Evolutionary conservation across 192 early-diverging fungal species (phyloP).

Genomic region (Haplosporangium gracile): DNA sequence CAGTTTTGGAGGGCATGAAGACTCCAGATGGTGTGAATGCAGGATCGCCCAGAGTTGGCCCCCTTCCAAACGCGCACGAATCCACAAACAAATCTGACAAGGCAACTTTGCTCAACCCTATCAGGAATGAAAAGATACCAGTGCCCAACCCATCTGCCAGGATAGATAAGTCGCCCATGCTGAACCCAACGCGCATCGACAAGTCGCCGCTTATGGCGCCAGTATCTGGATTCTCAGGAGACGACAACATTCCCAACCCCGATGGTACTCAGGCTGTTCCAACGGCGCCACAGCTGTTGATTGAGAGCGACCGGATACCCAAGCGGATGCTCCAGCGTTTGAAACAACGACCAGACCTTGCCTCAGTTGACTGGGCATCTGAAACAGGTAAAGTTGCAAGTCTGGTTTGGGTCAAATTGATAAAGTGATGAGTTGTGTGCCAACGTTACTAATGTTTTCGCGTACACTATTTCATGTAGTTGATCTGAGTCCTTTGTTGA

Average conservation of each 20-base stretch:
- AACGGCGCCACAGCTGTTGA: conserved; percentile 19
- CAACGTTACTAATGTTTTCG: neutral
- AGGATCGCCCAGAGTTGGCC: conserved; percentile 35
- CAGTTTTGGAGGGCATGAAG: conserved; percentile 29
- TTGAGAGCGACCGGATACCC: conserved; percentile 46
- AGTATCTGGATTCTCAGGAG: neutral
- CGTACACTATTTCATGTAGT: conserved; percentile 14
- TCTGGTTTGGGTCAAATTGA: neutral
- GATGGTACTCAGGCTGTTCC: neutral
- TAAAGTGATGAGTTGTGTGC: neutral
- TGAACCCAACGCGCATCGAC: conserved; percentile 13
- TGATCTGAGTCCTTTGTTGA: conserved; percentile 40
- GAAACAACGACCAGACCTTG: conserved; percentile 34
- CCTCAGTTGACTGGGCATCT: conserved; percentile 30
- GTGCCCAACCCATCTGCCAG: neutral
- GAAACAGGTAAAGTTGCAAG: conserved; percentile 28
- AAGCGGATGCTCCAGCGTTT: conserved; percentile 36
- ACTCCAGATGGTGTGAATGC: conserved; percentile 14
- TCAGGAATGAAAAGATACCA: conserved; percentile 13
- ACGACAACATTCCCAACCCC: conserved; percentile 10
- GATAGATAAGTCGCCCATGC: conserved; percentile 28
- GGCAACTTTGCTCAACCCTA: conserved; percentile 14
- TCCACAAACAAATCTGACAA: conserved; percentile 3
- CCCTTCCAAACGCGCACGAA: neutral
- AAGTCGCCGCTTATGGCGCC: conserved; percentile 19